Evolutionary conservation across 2,329 filamentous ascomycete species (phyloP).

Genomic region (Penicillium sp.): DNA sequence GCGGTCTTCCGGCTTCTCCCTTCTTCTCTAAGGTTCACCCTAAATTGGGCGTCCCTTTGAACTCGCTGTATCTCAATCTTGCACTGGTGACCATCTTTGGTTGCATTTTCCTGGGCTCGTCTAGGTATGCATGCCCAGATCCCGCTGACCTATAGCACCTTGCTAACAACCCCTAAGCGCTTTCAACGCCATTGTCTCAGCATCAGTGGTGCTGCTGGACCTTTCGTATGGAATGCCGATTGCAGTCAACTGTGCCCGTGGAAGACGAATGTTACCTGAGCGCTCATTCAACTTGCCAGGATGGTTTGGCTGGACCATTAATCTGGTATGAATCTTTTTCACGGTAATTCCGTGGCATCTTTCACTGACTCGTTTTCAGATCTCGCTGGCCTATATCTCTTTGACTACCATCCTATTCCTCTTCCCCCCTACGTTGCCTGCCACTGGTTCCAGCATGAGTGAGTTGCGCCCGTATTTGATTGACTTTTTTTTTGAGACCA

Average conservation of each 20-base stretch:
- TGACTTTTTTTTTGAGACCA: neutral
- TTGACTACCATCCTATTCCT: conserved; percentile 73
- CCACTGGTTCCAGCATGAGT: conserved; percentile 67
- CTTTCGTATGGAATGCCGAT: conserved; percentile 73
- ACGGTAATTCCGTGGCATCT: neutral
- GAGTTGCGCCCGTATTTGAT: conserved; percentile 25
- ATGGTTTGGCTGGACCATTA: conserved; percentile 57
- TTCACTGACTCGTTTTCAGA: conserved; percentile 42
- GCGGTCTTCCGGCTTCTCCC: conserved; percentile 60
- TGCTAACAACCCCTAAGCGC: conserved; percentile 40
- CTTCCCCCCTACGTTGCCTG: conserved; percentile 65
- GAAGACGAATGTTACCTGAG: conserved; percentile 61
- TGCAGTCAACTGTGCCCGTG: conserved; percentile 63
- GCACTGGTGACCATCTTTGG: conserved; percentile 64
- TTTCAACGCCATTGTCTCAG: conserved; percentile 68
- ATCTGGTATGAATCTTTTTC: conserved; percentile 43
- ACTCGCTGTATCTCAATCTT: conserved; percentile 60
- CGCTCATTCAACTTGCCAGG: conserved; percentile 55
- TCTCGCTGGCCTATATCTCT: conserved; percentile 57
- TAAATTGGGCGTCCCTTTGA: conserved; percentile 61
- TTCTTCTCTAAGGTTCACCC: conserved; percentile 61
- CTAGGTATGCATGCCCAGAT: conserved; percentile 12
- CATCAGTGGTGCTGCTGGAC: conserved; percentile 67
- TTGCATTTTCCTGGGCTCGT: conserved; percentile 64
- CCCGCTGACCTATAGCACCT: neutral